Evolutionary conservation across 371 early-diverging fungal genomes (phyloP).

Genomic region (Lichtheimia ornata): DNA sequence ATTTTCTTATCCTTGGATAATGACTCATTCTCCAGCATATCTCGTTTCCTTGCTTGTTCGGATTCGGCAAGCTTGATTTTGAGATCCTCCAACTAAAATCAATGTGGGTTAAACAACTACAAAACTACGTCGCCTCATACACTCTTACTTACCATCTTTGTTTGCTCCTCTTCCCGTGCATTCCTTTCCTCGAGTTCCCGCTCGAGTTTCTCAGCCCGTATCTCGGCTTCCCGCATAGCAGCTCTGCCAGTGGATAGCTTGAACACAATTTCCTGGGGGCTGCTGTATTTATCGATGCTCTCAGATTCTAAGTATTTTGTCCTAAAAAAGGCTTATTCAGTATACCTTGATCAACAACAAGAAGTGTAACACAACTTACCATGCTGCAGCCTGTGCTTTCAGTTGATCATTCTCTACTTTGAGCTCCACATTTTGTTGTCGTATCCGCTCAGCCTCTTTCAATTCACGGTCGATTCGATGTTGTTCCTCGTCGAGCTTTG

Average conservation of each 20-base stretch:
- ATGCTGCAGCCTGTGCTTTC: neutral
- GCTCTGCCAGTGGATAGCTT: neutral
- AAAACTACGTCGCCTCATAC: neutral
- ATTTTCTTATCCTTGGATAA: conserved; percentile 26
- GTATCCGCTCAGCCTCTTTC: conserved; percentile 5
- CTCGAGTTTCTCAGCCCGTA: neutral
- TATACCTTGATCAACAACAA: neutral
- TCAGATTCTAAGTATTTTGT: neutral
- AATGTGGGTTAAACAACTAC: neutral
- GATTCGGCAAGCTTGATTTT: conserved; percentile 12
- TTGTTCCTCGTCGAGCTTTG: neutral
- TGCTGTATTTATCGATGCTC: neutral
- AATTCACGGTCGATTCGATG: conserved; percentile 7
- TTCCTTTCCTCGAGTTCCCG: neutral
- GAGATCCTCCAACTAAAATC: conserved; percentile 13
- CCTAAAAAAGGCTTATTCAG: neutral
- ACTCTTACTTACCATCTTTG: neutral
- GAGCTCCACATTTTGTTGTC: neutral
- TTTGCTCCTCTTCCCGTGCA: neutral
- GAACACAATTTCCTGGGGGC: neutral
- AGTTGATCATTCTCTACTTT: neutral
- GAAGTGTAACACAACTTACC: neutral
- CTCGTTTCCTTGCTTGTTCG: conserved; percentile 8
- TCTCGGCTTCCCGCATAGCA: neutral
- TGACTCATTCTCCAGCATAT: conserved; percentile 13